phyloP scores from a whole-genome alignment of 305 asterid species.

The Rubia balearica region DNA sequence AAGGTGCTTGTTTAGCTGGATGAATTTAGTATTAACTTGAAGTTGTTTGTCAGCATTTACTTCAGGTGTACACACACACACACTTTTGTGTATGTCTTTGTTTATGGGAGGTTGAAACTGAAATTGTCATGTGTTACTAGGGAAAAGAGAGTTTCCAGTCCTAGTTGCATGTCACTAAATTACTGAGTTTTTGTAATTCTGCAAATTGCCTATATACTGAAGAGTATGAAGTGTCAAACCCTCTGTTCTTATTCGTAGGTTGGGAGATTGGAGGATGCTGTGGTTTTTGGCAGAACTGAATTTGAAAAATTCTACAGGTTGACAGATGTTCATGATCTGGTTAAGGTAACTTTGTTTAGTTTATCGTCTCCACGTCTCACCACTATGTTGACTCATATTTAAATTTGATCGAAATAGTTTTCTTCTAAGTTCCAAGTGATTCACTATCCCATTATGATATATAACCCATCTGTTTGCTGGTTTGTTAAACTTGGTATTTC shows the following conservation, averaged over 20 bases:
- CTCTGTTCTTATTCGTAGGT: conserved; percentile 31
- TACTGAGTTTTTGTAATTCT: background rate
- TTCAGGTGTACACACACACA: background rate
- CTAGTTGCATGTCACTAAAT: background rate
- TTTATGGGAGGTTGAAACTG: background rate
- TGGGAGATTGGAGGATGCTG: conserved; percentile 66
- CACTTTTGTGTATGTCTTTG: background rate
- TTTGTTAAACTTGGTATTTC: background rate
- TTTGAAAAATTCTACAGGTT: conserved; percentile 54
- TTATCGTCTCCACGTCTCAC: background rate
- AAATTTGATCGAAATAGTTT: no score
- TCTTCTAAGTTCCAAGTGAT: no score
- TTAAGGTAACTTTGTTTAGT: conserved; percentile 42
- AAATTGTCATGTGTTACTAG: background rate
- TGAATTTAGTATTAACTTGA: background rate
- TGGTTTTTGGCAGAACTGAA: conserved; percentile 54
- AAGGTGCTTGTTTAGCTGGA: background rate
- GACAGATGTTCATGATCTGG: conserved; percentile 50
- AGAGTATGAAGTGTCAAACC: background rate
- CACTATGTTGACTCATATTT: background rate
- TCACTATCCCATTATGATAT: background rate
- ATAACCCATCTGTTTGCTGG: background rate
- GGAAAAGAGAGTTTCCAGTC: background rate
- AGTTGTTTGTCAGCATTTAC: background rate
- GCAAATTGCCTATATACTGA: background rate